Percentiles rank a stretch among this genome's conserved stretches.
Evolutionary conservation across 345 rosid genomes (phyloP).

Genomic region (Pugionium cornutum): DNA sequence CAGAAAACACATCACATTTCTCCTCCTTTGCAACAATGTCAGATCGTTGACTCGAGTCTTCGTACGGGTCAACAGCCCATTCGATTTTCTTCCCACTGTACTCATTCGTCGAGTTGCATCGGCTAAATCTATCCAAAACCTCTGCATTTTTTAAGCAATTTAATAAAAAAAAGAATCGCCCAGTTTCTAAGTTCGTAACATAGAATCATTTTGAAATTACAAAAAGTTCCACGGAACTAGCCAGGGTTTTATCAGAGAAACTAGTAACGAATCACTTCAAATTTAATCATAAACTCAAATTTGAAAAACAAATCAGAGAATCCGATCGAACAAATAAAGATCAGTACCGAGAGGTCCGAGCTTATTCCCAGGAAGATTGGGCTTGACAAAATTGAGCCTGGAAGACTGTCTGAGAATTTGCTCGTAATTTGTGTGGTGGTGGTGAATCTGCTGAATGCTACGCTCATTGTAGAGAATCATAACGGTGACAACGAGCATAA

Average conservation of each 20-base stretch:
- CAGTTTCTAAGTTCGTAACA: not conserved
- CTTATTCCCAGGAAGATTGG: constrained; percentile 49
- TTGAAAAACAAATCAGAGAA: too few species aligned
- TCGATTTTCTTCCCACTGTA: constrained; percentile 67
- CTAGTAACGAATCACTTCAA: not conserved
- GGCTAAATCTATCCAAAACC: constrained; percentile 78
- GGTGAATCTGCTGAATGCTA: constrained; percentile 62
- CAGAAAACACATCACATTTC: constrained; percentile 77
- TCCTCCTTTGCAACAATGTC: constrained; percentile 30
- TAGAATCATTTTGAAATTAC: not conserved
- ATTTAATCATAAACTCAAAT: too few species aligned
- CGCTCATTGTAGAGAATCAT: constrained; percentile 63
- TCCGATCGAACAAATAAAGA: not conserved
- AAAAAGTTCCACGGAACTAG: too few species aligned
- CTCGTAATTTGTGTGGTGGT: constrained; percentile 39
- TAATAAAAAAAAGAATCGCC: too few species aligned
- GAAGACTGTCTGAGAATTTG: constrained; percentile 30
- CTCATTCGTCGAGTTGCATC: constrained; percentile 68
- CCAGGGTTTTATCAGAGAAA: not conserved
- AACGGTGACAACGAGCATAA: constrained; percentile 45
- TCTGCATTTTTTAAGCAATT: constrained; percentile 35
- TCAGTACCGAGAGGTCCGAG: constrained; percentile 46
- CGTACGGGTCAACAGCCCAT: constrained; percentile 44
- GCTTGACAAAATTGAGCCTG: constrained; percentile 43
- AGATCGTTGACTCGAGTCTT: constrained; percentile 38